Evolutionary conservation across 371 early-diverging fungal genomes (phyloP), one percentile per base, ranked within the genome.

Genomic region (Capniomyces stellatus): DNA sequence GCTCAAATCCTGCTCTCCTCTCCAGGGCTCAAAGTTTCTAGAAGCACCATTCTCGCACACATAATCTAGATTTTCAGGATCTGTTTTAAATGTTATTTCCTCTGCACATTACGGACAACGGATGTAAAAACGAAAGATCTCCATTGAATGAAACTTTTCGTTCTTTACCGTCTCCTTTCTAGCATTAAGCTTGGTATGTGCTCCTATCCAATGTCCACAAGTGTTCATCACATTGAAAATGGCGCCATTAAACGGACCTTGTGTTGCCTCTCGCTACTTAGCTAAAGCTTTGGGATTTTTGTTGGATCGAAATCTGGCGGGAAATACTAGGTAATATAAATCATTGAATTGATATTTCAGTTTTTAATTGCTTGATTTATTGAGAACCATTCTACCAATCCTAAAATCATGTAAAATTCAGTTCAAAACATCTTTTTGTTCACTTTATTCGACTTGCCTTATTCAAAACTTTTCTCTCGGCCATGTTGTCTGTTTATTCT

Each of bases 161-260:
- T 77, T 81, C 42, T 79, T 73, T 0, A 83, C 80, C 1, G 81
- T 79, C 59, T 96, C 94, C 66, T 94, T 94, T 43, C 84, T 72
- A 24, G 96, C 94, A 64, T 98, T 96, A 72, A 95, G 92, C 62
- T 98, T 97, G 52, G 89, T 94, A 44, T 92, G 89, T 69, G 93
- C 92, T 70, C 85, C 83, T 54, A 97, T 86, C 69, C 86, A 98
- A 60, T 94, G 90, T 30, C 89, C 89, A 64, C 99, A 98, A 29
- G 85, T 83, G 44, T 75, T 75, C 99, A 98, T 44, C 86, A 85
- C 92, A 98, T 92, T 0, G 93, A 87, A 64, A 95, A 98, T 0
- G 99, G 99, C 2, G 94, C 80, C 87, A 91, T 90, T 40, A 98
- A 75, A 44, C 97, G 92, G 21, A 95, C 94, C 59, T 87, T 94